Conservation (phyloP, 192 early-diverging fungal genomes). For the Diversispora epigaea region DNA sequence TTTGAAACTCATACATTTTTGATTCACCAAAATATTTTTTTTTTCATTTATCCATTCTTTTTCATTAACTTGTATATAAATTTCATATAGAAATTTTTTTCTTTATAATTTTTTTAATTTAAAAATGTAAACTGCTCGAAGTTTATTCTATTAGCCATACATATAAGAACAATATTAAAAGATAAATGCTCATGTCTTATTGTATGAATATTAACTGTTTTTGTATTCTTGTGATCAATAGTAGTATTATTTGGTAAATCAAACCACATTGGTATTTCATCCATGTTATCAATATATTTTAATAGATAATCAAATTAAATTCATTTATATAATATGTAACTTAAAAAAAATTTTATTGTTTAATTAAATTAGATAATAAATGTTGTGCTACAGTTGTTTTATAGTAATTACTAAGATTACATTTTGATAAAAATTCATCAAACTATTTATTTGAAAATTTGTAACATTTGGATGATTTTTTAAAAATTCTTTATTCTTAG, state of each 20-base stretch:
- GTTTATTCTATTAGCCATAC: slow-evolving; percentile 14
- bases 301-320: not conserved
- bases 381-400: not conserved
- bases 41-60: too few species aligned
- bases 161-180: slow-evolving; percentile 8
- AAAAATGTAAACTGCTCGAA: not conserved
- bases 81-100: too few species aligned
- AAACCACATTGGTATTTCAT: slow-evolving; percentile 1
- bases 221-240: not conserved
- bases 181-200: not conserved
- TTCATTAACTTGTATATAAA: too few species aligned
- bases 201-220: not conserved
- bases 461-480: too few species aligned
- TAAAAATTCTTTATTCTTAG: too few species aligned
- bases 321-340: not conserved
- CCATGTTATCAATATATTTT: not conserved
- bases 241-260: not conserved
- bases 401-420: not conserved
- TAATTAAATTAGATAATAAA: not conserved
- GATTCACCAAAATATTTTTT: too few species aligned
- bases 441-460: slow-evolving; percentile 1
- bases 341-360: not conserved
- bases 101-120: slow-evolving; percentile 25
- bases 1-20: too few species aligned
- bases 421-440: not conserved